These are phyloP conservation scores for Magnolia officinalis DNA, from an alignment of 164 flowering plant genomes.

Conservation along the genomic window DNA sequence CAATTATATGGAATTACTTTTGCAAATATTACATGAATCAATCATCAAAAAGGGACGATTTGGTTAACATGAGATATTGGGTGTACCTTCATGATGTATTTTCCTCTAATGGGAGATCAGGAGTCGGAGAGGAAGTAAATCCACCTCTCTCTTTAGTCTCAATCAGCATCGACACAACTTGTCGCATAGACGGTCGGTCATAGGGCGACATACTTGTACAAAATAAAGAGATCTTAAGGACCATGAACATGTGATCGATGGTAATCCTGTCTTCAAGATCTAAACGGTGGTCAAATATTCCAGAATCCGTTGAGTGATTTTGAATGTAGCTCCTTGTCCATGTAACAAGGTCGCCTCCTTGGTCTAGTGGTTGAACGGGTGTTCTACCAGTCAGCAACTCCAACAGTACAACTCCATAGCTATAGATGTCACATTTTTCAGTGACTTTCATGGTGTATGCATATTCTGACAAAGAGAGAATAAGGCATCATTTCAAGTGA, in stretches of 20 bases:
- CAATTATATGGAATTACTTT: conserved; percentile 11
- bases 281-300: conserved; percentile 64
- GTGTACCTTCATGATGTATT: conserved; percentile 16
- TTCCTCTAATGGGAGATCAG: conserved; percentile 33
- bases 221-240: conserved; percentile 69
- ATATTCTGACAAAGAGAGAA: conserved; percentile 57
- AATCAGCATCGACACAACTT: conserved; percentile 77
- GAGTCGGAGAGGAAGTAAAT: conserved; percentile 24
- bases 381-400: conserved; percentile 87
- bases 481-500: not conserved
- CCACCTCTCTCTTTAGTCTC: conserved; percentile 56
- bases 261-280: conserved; percentile 37
- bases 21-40: conserved; percentile 21
- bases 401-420: conserved; percentile 92
- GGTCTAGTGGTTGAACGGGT: conserved; percentile 87
- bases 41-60: conserved; percentile 18
- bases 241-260: conserved; percentile 69
- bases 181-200: conserved; percentile 92
- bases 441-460: conserved; percentile 98
- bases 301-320: conserved; percentile 47
- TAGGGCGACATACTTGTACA: conserved; percentile 75
- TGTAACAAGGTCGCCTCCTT: conserved; percentile 88
- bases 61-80: conserved; percentile 7
- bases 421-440: conserved; percentile 89
- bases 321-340: conserved; percentile 61